phyloP scores from a whole-genome alignment of 78 protist genomes.

The slime mould (Dictyostelium discoideum) region dicty_2.7 NC_007088.5:4496501-4497000 shows the following conservation, averaged over 20 bases:
- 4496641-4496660: no score
- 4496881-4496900: background rate
- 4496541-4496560: no score
- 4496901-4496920: background rate
- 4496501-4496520: no score
- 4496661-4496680: no score
- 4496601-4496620: no score
- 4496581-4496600: no score
- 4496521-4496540: no score
- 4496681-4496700: no score
- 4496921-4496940: background rate
- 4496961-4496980: background rate
- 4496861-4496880: background rate
- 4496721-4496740: background rate
- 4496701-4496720: no score
- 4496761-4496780: background rate
- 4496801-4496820: background rate
- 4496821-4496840: background rate
- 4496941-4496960: background rate
- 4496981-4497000: constrained; percentile 7
- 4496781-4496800: background rate
- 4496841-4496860: constrained; percentile 60
- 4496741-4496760: background rate
- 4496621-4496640: no score
- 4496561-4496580: no score